Conservation (phyloP, 1,284 basidiomycete genomes). For the Rhodofomes roseus region DNA sequence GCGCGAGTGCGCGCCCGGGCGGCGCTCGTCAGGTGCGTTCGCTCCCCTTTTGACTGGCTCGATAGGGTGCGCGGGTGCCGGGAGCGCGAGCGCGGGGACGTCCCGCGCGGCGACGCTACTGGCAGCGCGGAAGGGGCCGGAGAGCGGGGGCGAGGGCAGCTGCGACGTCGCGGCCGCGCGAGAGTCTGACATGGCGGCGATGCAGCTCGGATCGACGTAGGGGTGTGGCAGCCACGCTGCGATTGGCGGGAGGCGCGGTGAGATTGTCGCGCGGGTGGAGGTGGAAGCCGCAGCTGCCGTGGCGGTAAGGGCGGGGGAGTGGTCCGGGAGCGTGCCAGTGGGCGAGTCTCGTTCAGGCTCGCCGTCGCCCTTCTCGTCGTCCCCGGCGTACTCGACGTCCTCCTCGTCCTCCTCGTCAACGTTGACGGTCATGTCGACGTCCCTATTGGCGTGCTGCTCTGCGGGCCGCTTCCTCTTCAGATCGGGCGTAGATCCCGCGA, state of each 20-base stretch:
- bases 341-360: constrained; percentile 1
- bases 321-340: constrained; percentile 11
- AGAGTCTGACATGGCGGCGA: constrained; percentile 15
- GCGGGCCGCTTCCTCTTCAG: constrained; percentile 21
- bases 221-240: constrained; percentile 42
- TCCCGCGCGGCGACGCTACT: constrained; percentile 13
- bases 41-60: neutral
- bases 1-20: constrained; percentile 17
- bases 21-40: neutral
- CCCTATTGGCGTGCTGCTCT: constrained; percentile 7
- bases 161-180: constrained; percentile 24
- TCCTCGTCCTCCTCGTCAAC: constrained; percentile 8
- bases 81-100: constrained; percentile 36
- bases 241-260: constrained; percentile 43
- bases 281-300: neutral
- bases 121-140: constrained; percentile 31
- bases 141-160: constrained; percentile 45
- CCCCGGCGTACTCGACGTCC: constrained; percentile 20
- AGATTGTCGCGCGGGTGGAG: constrained; percentile 10
- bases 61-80: constrained; percentile 29
- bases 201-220: constrained; percentile 30
- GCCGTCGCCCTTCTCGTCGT: constrained; percentile 20
- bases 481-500: neutral
- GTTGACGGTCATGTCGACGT: constrained; percentile 7
- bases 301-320: neutral